Evolutionary conservation across 768 basidiomycete species (phyloP).

Genomic region (Lactarius sp.): DNA sequence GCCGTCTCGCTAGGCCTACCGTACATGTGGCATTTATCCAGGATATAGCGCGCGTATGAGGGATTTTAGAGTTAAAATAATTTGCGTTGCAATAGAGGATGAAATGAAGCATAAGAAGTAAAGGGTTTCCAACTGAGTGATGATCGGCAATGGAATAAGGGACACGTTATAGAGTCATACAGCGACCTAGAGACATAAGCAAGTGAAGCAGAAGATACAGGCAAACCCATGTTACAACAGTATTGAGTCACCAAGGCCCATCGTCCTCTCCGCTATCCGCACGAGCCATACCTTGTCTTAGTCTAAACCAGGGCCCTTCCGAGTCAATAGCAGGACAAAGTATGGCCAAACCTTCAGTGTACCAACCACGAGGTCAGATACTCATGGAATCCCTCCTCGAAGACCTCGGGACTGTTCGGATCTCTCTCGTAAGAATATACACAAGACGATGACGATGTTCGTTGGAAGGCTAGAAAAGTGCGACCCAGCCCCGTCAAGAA

Average conservation of each 20-base stretch:
- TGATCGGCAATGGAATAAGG: not conserved
- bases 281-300: conserved; percentile 51
- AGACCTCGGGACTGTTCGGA: conserved; percentile 51
- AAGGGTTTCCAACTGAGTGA: too few species aligned
- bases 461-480: conserved; percentile 76
- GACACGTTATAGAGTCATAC: conserved; percentile 19
- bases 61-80: too few species aligned
- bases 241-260: conserved; percentile 54
- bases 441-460: conserved; percentile 62
- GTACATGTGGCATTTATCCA: too few species aligned
- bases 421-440: conserved; percentile 63
- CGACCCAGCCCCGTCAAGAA: conserved; percentile 79
- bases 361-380: conserved; percentile 85
- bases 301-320: conserved; percentile 55
- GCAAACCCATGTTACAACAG: conserved; percentile 19
- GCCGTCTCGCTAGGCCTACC: too few species aligned
- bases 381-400: conserved; percentile 77
- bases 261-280: conserved; percentile 56
- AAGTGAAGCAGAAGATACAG: conserved; percentile 13
- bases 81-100: too few species aligned
- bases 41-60: too few species aligned
- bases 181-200: conserved; percentile 20
- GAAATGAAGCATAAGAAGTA: too few species aligned
- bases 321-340: conserved; percentile 60
- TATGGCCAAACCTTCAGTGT: conserved; percentile 79